Evolutionary conservation across 108 stramenopile species (phyloP).

Genomic region (Phaeodactylum tricornutum): DNA sequence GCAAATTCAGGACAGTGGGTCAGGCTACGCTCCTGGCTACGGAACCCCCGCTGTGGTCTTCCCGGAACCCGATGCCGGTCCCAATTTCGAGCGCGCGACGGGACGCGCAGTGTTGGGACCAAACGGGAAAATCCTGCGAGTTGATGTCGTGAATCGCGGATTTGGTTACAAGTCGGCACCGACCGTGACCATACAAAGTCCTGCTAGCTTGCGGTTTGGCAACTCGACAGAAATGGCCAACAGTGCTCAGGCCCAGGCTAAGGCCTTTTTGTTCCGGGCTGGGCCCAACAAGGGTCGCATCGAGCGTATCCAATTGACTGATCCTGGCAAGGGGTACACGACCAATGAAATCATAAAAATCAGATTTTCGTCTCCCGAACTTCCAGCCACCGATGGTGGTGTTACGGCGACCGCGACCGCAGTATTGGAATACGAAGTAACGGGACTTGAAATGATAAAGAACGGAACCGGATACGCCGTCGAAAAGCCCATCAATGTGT

Average conservation of each 20-base stretch:
- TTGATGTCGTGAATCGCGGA: slow-evolving; percentile 58
- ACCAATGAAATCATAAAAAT: slow-evolving; percentile 37
- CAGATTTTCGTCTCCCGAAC: slow-evolving; percentile 43
- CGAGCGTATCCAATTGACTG: slow-evolving; percentile 41
- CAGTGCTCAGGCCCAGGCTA: slow-evolving; percentile 32
- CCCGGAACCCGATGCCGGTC: slow-evolving; percentile 43
- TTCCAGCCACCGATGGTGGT: slow-evolving; percentile 23
- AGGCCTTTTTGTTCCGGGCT: slow-evolving; percentile 43
- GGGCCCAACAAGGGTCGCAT: slow-evolving; percentile 59
- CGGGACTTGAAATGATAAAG: slow-evolving; percentile 47
- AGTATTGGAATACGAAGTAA: slow-evolving; percentile 57
- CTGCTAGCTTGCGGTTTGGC: slow-evolving; percentile 8
- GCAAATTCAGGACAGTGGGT: slow-evolving; percentile 36
- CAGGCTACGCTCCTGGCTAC: slow-evolving; percentile 63
- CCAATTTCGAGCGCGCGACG: slow-evolving; percentile 30
- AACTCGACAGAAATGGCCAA: not conserved
- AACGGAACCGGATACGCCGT: slow-evolving; percentile 75
- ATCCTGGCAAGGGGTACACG: slow-evolving; percentile 60
- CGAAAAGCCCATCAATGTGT: slow-evolving; percentile 46
- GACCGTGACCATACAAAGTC: slow-evolving; percentile 38
- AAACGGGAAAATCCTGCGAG: slow-evolving; percentile 49
- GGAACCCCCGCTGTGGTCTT: slow-evolving; percentile 46
- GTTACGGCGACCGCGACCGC: slow-evolving; percentile 46
- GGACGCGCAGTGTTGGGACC: slow-evolving; percentile 50
- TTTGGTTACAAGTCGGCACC: slow-evolving; percentile 58